These are phyloP conservation scores for Suillus sp. DNA, from an alignment of 768 basidiomycete genomes.

Conservation along the genomic window DNA sequence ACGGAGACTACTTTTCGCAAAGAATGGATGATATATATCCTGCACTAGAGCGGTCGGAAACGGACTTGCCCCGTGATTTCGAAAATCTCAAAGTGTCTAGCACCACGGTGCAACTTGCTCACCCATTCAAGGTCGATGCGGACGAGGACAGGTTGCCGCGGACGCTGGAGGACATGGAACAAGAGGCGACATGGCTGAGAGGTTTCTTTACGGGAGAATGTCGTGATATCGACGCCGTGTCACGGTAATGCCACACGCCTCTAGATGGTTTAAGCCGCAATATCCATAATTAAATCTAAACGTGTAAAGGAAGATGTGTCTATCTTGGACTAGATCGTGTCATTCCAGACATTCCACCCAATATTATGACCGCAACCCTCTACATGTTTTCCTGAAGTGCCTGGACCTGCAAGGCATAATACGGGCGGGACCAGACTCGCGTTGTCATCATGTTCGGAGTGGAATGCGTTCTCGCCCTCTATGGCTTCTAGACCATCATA, in stretches of 20 bases:
- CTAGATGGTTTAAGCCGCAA: neutral
- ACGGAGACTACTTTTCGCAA: conserved; percentile 64
- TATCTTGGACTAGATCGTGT: conserved; percentile 27
- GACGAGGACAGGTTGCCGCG: conserved; percentile 69
- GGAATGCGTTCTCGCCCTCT: conserved; percentile 32
- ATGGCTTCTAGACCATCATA: conserved; percentile 38
- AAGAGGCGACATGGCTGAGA: conserved; percentile 71
- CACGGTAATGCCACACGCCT: neutral
- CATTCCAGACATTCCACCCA: conserved; percentile 37
- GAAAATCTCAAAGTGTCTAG: conserved; percentile 14
- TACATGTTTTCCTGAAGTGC: conserved; percentile 29
- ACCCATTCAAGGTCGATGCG: conserved; percentile 61
- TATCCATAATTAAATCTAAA: conserved; percentile 1
- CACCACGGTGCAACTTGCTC: conserved; percentile 31
- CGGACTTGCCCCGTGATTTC: conserved; percentile 45
- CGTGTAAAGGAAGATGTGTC: conserved; percentile 2
- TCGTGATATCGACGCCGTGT: neutral
- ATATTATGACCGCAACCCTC: conserved; percentile 42
- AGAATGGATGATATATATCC: conserved; percentile 80
- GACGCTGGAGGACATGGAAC: conserved; percentile 73
- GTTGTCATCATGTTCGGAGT: conserved; percentile 18
- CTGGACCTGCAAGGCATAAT: conserved; percentile 43
- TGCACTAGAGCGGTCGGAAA: conserved; percentile 69
- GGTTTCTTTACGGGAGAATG: conserved; percentile 47
- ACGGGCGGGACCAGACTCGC: conserved; percentile 28